Conservation (phyloP, 1,284 basidiomycete species). For the Laetiporus sulphureus region DNA sequence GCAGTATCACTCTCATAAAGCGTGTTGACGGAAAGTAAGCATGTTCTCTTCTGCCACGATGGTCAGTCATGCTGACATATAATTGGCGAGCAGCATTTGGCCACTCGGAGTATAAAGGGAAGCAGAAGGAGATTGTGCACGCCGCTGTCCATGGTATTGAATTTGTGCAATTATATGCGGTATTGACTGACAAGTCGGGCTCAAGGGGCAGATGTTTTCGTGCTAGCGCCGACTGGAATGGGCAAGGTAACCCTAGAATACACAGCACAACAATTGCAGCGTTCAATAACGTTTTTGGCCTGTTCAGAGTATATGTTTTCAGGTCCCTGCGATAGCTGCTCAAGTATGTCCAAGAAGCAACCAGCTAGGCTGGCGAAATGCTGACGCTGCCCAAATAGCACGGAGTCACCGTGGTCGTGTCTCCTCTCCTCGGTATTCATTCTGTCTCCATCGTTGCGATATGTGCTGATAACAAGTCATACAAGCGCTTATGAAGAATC, state of each 20-base stretch:
- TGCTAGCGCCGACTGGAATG: constrained; percentile 84
- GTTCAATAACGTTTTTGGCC: no score
- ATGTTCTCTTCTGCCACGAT: not conserved
- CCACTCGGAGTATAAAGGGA: constrained; percentile 61
- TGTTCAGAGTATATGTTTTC: constrained; percentile 80
- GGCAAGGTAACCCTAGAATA: constrained; percentile 55
- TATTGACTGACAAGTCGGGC: no score
- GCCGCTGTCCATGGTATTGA: constrained; percentile 56
- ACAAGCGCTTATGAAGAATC: constrained; percentile 80
- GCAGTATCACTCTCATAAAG: not conserved
- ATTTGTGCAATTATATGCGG: no score
- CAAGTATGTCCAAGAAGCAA: constrained; percentile 31
- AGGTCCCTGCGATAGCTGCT: constrained; percentile 73
- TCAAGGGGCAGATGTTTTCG: constrained; percentile 67
- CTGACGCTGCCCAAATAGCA: constrained; percentile 28
- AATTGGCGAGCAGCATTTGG: constrained; percentile 73
- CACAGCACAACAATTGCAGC: not conserved
- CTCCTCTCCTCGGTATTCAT: constrained; percentile 64
- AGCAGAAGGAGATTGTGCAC: constrained; percentile 71
- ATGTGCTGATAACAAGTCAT: not conserved
- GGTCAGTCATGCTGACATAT: no score
- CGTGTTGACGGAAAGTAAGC: constrained; percentile 16
- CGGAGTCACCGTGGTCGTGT: constrained; percentile 75
- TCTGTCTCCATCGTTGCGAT: no score
- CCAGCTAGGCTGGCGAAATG: not conserved